These are phyloP conservation scores for Alternaria tenuissima DNA, from an alignment of 2,329 filamentous ascomycete genomes.

Conservation along the genomic window DNA sequence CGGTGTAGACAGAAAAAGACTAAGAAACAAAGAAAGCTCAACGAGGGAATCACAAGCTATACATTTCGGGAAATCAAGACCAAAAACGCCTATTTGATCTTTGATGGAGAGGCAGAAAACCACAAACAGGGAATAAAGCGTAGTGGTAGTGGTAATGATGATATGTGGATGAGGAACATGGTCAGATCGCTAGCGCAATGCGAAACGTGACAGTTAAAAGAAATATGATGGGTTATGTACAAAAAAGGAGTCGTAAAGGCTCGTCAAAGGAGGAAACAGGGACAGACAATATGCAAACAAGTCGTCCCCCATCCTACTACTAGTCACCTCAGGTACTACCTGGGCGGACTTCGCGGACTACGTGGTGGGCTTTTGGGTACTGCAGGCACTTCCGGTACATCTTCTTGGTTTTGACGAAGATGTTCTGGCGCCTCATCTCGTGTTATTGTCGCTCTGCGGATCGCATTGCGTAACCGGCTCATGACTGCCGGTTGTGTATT, in stretches of 20 bases:
- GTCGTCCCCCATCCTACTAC: slow-evolving; percentile 6
- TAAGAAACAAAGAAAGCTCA: background rate
- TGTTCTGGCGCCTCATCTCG: slow-evolving; percentile 42
- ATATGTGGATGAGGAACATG: slow-evolving; percentile 2
- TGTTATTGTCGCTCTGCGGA: slow-evolving; percentile 44
- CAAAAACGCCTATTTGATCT: background rate
- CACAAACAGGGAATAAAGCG: slow-evolving; percentile 1
- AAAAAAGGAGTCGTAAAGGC: slow-evolving; percentile 13
- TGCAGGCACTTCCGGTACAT: slow-evolving; percentile 32
- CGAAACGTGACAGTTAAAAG: background rate
- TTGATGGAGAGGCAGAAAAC: background rate
- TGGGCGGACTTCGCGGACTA: slow-evolving; percentile 31
- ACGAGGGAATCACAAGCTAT: slow-evolving; percentile 9
- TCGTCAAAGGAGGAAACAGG: slow-evolving; percentile 7
- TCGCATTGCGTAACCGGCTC: slow-evolving; percentile 43
- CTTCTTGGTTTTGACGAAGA: slow-evolving; percentile 19
- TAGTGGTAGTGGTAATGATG: background rate
- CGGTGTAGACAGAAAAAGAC: slow-evolving; percentile 2
- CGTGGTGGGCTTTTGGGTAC: slow-evolving; percentile 27
- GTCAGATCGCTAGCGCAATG: slow-evolving; percentile 1
- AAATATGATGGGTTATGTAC: slow-evolving; percentile 14
- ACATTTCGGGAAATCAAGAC: background rate
- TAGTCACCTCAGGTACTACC: slow-evolving; percentile 8
- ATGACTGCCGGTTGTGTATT: slow-evolving; percentile 27
- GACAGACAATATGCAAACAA: slow-evolving; percentile 9